phyloP scores from a whole-genome alignment of 202 grass and related monocot species.

The Alloteropsis angusta region DNA sequence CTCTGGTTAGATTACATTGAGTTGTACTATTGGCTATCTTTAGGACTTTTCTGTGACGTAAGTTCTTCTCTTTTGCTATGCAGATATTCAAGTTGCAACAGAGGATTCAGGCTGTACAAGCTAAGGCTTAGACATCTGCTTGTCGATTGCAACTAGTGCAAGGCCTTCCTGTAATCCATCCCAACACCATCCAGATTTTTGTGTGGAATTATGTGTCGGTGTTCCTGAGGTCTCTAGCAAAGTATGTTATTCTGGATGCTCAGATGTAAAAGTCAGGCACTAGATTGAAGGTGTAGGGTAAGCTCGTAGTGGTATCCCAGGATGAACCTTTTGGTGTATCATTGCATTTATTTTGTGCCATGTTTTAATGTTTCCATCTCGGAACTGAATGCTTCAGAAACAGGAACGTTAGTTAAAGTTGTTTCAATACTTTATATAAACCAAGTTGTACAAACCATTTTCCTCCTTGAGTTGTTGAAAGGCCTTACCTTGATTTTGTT shows the following conservation, averaged over 20 bases:
- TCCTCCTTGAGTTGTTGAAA: neutral
- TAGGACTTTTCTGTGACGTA: neutral
- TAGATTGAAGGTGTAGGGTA: constrained; percentile 9
- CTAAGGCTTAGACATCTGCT: constrained; percentile 42
- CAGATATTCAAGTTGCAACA: constrained; percentile 94
- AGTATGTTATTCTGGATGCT: neutral
- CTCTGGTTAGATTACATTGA: neutral
- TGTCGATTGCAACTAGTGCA: neutral
- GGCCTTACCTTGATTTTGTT: too few relatives aligned
- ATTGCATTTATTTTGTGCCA: constrained; percentile 8
- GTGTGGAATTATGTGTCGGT: neutral
- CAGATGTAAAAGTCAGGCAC: neutral
- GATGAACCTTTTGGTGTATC: neutral
- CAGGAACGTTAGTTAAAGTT: neutral
- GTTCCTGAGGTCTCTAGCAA: neutral
- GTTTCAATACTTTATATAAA: neutral
- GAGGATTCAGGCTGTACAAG: constrained; percentile 73
- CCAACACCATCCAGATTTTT: neutral
- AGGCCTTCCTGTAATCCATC: neutral
- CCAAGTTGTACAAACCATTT: neutral
- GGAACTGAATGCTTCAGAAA: neutral
- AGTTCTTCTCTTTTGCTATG: constrained; percentile 2
- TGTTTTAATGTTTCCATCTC: neutral
- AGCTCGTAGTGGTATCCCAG: constrained; percentile 5
- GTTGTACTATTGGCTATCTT: neutral